Base-by-base conservation (phyloP, 2,329 filamentous ascomycete genomes). In the Didymella pinodella region DNA sequence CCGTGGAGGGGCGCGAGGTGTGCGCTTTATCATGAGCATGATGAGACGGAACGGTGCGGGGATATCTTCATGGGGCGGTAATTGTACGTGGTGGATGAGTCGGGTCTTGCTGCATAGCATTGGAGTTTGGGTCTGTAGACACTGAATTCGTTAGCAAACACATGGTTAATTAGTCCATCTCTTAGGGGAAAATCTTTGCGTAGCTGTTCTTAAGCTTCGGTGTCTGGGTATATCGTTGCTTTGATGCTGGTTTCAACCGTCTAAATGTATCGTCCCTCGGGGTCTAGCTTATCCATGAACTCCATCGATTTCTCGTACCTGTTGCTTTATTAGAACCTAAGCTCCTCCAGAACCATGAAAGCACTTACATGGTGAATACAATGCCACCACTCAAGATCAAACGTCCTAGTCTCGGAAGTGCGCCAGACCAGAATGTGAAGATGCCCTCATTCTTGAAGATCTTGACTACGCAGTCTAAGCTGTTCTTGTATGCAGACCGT, bases 261-360 rank as follows among this genome's bases (percentile, higher is more conserved):
- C 34, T 54, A 96, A 64, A 98, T 86, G 74, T 96, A 97, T 75
- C 85, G 90, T 73, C 88, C 88, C 70, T 96, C 86, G 0, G 95
- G 95, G 75, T 99, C 95, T 51, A 93, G 59, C 72, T 76, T 83
- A 70, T 92, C 86, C 82, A 99, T 87, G 57, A 93, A 70, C 52
- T 97, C 94, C 83, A 98, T 98, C 59, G 90, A 91, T 85, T 97
- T 97, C 82, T 98, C 94, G 76, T 97, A 95, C 89, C 77, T 80
- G 55, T 3, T 22, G 11, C 7, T 2, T 12, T 0, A 47, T 72
- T 22, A 70, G 64, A 7, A 20, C 26, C 14, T 40, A 20, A 2
- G 36, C 12, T 18, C 28, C n/a, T 31, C n/a, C 36, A 12, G 75
- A 56, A 63, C 22, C 14, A 12, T 5, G 22, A n/a, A 53, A 25